These are phyloP conservation scores for Bruguiera gymnorhiza DNA, from an alignment of 345 rosid species.

Conservation along the genomic window DNA sequence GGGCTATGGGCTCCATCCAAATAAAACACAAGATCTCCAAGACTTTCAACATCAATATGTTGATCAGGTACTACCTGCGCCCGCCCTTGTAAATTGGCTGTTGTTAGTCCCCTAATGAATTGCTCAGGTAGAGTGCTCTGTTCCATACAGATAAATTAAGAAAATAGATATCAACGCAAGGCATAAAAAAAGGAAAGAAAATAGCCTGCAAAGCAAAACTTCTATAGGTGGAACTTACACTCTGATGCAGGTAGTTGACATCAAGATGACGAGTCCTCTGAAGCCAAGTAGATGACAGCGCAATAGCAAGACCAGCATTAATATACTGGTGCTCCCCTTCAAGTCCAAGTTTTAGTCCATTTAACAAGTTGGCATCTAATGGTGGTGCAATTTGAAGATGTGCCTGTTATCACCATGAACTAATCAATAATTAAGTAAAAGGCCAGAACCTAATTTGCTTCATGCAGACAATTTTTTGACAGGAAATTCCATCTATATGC, in stretches of 20 bases:
- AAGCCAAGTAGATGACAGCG: conserved; percentile 77
- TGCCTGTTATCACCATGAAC: conserved; percentile 45
- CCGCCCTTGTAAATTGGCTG: conserved; percentile 87
- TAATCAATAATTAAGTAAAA: neutral
- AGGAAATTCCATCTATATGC: too few species aligned
- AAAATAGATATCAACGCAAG: neutral
- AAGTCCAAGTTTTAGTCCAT: conserved; percentile 75
- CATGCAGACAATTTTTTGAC: too few species aligned
- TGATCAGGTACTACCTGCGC: conserved; percentile 81
- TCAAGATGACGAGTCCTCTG: conserved; percentile 66
- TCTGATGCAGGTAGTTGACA: conserved; percentile 41
- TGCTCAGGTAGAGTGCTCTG: conserved; percentile 76
- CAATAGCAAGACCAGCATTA: conserved; percentile 90
- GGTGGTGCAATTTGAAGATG: conserved; percentile 63
- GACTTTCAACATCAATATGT: conserved; percentile 34
- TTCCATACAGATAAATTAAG: conserved; percentile 21
- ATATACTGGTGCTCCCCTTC: conserved; percentile 90
- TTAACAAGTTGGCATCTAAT: conserved; percentile 53
- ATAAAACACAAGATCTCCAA: conserved; percentile 74
- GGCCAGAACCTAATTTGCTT: neutral
- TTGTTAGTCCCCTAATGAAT: conserved; percentile 75
- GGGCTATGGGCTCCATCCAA: conserved; percentile 98
- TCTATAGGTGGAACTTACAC: conserved; percentile 34
- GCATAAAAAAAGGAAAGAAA: neutral
- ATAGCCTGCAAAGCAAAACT: neutral